Percentiles rank a stretch among this genome's conserved stretches.
These are phyloP conservation scores for Boletus rubescentipes DNA, from an alignment of 768 basidiomycete species.

Conservation along the genomic window DNA sequence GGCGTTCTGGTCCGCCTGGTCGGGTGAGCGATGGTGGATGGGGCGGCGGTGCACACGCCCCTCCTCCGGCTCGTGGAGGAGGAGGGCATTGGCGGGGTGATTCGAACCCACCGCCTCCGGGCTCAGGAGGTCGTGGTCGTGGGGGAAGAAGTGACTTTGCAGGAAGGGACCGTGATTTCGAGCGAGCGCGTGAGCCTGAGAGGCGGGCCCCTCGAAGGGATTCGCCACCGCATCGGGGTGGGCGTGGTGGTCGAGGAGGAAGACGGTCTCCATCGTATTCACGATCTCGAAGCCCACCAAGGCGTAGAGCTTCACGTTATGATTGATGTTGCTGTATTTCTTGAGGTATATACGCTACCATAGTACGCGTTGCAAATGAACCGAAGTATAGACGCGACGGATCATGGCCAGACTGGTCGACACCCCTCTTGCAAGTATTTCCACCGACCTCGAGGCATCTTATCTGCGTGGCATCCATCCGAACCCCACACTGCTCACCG, in stretches of 20 bases:
- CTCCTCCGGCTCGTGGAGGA: slow-evolving; percentile 48
- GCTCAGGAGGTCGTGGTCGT: slow-evolving; percentile 44
- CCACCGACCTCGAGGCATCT: slow-evolving; percentile 8
- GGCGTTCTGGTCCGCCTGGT: slow-evolving; percentile 36
- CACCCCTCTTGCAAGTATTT: neutral
- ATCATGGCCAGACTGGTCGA: too few relatives aligned
- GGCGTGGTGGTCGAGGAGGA: slow-evolving; percentile 42
- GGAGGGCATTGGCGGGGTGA: slow-evolving; percentile 78
- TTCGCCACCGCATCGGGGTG: slow-evolving; percentile 48
- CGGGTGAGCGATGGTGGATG: slow-evolving; percentile 49
- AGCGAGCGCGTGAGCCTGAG: slow-evolving; percentile 42
- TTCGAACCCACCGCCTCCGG: slow-evolving; percentile 48
- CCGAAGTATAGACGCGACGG: too few relatives aligned
- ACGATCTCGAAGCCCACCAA: slow-evolving; percentile 43
- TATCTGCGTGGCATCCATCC: slow-evolving; percentile 4
- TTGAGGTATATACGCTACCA: too few relatives aligned
- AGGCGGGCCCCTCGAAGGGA: slow-evolving; percentile 51
- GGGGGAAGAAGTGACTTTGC: slow-evolving; percentile 36
- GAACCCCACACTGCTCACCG: neutral
- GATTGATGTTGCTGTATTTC: slow-evolving; percentile 24
- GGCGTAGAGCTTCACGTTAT: slow-evolving; percentile 35
- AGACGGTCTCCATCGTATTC: slow-evolving; percentile 39
- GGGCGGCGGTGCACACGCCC: slow-evolving; percentile 40
- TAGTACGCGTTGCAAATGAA: neutral
- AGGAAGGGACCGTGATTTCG: slow-evolving; percentile 37